Conservation (phyloP, 1,139 yeast species). For the Candida albicans region DNA sequence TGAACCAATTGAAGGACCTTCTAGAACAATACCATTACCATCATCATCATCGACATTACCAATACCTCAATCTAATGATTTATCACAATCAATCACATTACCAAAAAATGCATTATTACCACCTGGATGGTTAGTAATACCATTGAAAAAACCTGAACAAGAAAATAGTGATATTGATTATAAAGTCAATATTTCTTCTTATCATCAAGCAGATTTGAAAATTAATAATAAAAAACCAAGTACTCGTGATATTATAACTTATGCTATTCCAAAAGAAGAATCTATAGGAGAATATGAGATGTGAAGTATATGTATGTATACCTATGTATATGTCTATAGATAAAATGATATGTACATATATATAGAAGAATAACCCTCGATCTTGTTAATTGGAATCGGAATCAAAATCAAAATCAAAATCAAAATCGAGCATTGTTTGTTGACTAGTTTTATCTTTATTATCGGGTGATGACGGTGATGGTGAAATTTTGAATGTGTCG, state of each 20-base stretch:
- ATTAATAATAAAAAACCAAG: conserved; percentile 11
- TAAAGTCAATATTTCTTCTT: conserved; percentile 21
- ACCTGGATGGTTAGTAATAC: conserved; percentile 37
- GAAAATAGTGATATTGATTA: conserved; percentile 15
- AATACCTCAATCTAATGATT: neutral
- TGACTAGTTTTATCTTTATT: neutral
- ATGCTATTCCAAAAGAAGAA: conserved; percentile 9
- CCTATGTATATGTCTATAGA: neutral
- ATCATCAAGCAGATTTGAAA: conserved; percentile 18
- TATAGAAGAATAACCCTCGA: neutral
- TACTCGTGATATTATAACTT: conserved; percentile 10
- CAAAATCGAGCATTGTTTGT: conserved; percentile 14
- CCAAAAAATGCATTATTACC: conserved; percentile 33
- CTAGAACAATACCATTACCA: conserved; percentile 5
- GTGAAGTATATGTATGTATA: neutral
- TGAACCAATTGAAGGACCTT: conserved; percentile 4
- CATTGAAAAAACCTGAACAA: conserved; percentile 19
- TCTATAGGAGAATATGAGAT: conserved; percentile 4
- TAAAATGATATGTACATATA: conserved; percentile 1
- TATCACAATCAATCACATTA: conserved; percentile 8
- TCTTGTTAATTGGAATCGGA: conserved; percentile 23
- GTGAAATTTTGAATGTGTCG: neutral
- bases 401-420: conserved; percentile 35
- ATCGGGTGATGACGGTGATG: no score
- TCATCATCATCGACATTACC: conserved; percentile 4